Evolutionary conservation across 306 rosid genomes (phyloP), one percentile per base, ranked within the genome.

Genomic region (Rosa persica): DNA sequence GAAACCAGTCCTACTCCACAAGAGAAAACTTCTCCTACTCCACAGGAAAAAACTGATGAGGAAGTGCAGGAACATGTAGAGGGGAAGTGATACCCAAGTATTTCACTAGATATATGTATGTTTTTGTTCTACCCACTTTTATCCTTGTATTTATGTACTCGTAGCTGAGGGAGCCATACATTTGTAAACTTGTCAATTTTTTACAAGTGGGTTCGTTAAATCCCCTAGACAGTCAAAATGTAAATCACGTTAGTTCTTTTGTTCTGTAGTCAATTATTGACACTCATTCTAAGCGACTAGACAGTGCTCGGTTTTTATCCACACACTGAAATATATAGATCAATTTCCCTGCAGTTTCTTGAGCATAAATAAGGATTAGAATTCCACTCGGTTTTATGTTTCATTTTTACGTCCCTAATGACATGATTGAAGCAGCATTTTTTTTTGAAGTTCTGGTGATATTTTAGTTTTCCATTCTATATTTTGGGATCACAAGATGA

Each of bases 41-140:
- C 83, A 5, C 72, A 49, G 65, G 81, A 82, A 15, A 84, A 85
- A 76, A 77, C 85, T 61, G 68, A 78, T 67, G 71, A 79, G 40
- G 77, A 80, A 76, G 83, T 80, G 79, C 55, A 73, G 42, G 78
- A 19, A 5, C 43, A 54, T 23, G 51, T 39, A 73, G 65, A 2
- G 48, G 61, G n/a, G 55, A 72, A 12, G 65, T 72, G 67, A 73
- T 55, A 22, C 44, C 44, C 42, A 6, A 12, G 8, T 47, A 44
- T 27, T 25, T 71, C 23, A 16, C 23, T 60, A 30, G 4, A 40
- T 74, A 17, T 9, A 42, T 19, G 57, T 16, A n/a, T 57, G 43
- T 55, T 11, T 70, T 49, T 22, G 62, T 30, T 49, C 64, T 34
- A 7, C 20, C 6, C 5, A 16, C 69, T 27, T 15, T 74, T 54